Conservation (phyloP, 2,329 filamentous ascomycete species). For the Beauveria sp. region DNA sequence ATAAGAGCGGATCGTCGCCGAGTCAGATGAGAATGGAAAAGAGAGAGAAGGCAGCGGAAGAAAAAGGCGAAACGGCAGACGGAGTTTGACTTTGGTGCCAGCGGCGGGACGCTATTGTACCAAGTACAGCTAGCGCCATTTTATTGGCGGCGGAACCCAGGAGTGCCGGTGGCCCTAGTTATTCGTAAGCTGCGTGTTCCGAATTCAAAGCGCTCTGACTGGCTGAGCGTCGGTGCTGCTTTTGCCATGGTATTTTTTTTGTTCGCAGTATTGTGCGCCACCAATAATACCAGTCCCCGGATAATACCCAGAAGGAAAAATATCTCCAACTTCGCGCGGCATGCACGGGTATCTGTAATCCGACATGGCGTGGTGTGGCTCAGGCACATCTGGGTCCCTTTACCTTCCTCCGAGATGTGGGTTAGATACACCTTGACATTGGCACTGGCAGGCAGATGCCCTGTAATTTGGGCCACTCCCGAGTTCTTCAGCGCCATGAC, state of each 20-base stretch:
- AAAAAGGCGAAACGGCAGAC: not conserved
- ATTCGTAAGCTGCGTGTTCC: slow-evolving; percentile 1
- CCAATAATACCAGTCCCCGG: not conserved
- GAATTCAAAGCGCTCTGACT: slow-evolving; percentile 5
- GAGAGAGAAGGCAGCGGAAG: not conserved
- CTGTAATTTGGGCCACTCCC: not conserved
- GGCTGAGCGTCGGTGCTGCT: not conserved
- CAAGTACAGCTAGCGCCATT: not conserved
- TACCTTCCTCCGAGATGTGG: too few species aligned
- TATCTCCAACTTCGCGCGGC: not conserved
- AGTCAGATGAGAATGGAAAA: not conserved
- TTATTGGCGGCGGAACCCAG: not conserved
- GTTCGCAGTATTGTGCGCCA: too few species aligned
- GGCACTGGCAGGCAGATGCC: not conserved
- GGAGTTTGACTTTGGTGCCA: not conserved
- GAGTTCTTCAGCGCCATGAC: not conserved
- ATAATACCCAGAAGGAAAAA: not conserved
- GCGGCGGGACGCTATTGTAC: not conserved
- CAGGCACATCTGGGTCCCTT: not conserved
- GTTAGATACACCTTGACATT: too few species aligned
- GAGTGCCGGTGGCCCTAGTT: not conserved
- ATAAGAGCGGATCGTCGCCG: not conserved
- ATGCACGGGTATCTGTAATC: not conserved
- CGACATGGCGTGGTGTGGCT: not conserved
- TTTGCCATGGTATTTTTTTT: not conserved